These are phyloP conservation scores for Solanum corneliomulleri DNA, from an alignment of 257 asterid species.

Conservation along the genomic window DNA sequence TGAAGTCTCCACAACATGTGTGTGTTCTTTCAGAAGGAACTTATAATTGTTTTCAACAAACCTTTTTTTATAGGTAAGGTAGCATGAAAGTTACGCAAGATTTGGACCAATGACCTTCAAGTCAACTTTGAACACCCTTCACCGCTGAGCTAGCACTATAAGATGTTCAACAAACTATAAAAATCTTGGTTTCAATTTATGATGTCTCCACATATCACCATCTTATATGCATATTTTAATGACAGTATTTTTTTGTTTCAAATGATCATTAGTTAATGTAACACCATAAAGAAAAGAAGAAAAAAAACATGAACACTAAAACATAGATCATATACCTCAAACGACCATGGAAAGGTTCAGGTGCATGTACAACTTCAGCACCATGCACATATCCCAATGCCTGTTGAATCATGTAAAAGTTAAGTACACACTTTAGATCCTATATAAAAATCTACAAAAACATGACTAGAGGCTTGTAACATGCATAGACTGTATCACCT, in stretches of 20 bases:
- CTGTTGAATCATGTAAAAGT: slow-evolving; percentile 21
- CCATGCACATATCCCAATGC: slow-evolving; percentile 94
- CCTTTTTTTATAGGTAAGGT: background rate
- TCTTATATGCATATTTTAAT: background rate
- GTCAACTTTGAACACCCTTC: background rate
- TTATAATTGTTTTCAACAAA: background rate
- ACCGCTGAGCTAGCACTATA: background rate
- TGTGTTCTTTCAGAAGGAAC: background rate
- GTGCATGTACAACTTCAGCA: slow-evolving; percentile 76
- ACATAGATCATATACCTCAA: slow-evolving; percentile 42
- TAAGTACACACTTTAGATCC: background rate
- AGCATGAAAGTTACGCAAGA: background rate
- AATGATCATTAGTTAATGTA: background rate
- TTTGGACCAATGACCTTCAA: background rate
- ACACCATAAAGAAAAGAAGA: background rate
- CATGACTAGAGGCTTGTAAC: background rate
- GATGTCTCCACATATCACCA: background rate
- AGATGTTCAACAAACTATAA: background rate
- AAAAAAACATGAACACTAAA: background rate
- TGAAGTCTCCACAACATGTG: background rate
- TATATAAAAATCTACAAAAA: background rate
- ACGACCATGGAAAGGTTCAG: slow-evolving; percentile 94
- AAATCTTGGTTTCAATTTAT: background rate
- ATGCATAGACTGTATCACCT: background rate
- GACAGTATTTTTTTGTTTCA: background rate